Evolutionary conservation across 176 grass and related monocot species (phyloP).

Genomic region (Saccharum spontaneum): DNA sequence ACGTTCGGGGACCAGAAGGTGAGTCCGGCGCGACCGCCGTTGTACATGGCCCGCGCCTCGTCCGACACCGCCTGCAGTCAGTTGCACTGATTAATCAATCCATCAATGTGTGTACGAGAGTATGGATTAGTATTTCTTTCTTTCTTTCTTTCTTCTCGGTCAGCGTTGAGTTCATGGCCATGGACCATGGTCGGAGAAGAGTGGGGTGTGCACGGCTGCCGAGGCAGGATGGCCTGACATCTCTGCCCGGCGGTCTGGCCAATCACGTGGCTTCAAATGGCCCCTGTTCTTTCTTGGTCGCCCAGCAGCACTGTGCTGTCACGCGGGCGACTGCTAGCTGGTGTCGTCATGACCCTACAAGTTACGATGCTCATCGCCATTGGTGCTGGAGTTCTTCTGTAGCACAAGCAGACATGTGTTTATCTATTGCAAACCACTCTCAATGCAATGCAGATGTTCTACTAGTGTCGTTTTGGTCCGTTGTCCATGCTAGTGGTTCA

Average conservation of each 20-base stretch:
- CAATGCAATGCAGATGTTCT: too few relatives aligned
- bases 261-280: background rate
- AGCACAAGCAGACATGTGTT: background rate
- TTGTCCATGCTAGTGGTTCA: too few relatives aligned
- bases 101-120: too few relatives aligned
- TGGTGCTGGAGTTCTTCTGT: background rate
- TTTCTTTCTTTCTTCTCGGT: background rate
- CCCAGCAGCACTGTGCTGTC: background rate
- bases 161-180: background rate
- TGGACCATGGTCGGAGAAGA: background rate
- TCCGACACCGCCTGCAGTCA: conserved; percentile 63
- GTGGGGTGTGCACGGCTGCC: background rate
- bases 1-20: conserved; percentile 92
- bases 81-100: background rate
- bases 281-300: background rate
- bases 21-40: conserved; percentile 63
- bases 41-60: conserved; percentile 84
- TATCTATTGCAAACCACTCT: background rate
- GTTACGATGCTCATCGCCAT: background rate
- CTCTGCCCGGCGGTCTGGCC: background rate
- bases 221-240: background rate
- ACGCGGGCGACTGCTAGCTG: background rate
- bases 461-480: too few relatives aligned
- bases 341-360: background rate
- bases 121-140: too few relatives aligned